A percentile compares a stretch with the other conserved stretches of the same genome.
Evolutionary conservation across 1,284 basidiomycete genomes (phyloP).

Genomic region (Cerrena zonata): DNA sequence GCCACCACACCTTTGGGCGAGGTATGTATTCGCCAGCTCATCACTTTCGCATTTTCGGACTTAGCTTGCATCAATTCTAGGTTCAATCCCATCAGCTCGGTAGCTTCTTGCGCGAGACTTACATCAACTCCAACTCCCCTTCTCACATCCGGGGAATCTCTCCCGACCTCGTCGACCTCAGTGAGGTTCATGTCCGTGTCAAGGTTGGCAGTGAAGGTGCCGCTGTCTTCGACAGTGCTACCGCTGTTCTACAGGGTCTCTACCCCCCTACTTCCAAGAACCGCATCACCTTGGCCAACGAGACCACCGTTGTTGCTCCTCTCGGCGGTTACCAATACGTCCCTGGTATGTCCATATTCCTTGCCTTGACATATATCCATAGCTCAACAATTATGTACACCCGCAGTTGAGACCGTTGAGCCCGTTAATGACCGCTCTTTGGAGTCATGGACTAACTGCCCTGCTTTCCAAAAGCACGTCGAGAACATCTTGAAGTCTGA

Average conservation of each 20-base stretch:
- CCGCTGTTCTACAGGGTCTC: conserved; percentile 72
- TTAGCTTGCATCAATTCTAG: conserved; percentile 32
- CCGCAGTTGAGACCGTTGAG: conserved; percentile 71
- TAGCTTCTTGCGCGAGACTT: conserved; percentile 56
- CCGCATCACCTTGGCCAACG: conserved; percentile 74
- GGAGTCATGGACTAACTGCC: conserved; percentile 81
- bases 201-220: conserved; percentile 81
- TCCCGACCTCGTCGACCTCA: conserved; percentile 62
- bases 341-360: conserved; percentile 38
- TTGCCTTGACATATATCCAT: neutral
- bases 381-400: neutral
- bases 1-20: conserved; percentile 81
- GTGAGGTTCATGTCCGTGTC: conserved; percentile 67
- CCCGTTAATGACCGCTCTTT: conserved; percentile 77
- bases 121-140: conserved; percentile 59
- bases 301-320: conserved; percentile 64
- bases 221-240: conserved; percentile 78
- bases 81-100: conserved; percentile 72
- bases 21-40: conserved; percentile 35
- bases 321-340: conserved; percentile 83
- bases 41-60: no score
- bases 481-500: conserved; percentile 50
- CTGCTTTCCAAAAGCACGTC: conserved; percentile 60
- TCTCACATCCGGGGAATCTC: conserved; percentile 65
- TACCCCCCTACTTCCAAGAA: conserved; percentile 70